These are phyloP conservation scores for Caloboletus firmus DNA, from an alignment of 1,284 basidiomycete genomes.

Conservation along the genomic window DNA sequence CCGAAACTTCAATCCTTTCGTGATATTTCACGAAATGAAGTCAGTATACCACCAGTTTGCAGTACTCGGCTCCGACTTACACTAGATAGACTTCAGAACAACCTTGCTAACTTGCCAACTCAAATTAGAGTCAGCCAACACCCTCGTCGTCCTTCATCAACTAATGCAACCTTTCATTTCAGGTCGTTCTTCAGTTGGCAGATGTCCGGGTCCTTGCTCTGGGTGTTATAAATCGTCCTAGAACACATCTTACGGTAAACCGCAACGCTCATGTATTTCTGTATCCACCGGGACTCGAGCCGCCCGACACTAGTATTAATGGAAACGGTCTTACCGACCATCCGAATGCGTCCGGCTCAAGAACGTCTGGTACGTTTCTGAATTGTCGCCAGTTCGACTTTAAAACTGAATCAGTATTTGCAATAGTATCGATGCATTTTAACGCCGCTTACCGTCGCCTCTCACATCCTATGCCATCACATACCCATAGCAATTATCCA, in stretches of 20 bases:
- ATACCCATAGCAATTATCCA: slow-evolving; percentile 61
- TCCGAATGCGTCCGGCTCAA: not conserved
- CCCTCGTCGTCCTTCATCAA: slow-evolving; percentile 10
- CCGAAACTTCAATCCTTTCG: slow-evolving; percentile 62
- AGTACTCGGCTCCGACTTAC: not conserved
- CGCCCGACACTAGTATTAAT: not conserved
- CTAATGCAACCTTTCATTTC: slow-evolving; percentile 6
- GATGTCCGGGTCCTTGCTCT: slow-evolving; percentile 75
- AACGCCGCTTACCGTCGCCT: slow-evolving; percentile 42
- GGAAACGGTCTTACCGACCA: not conserved
- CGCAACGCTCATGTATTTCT: slow-evolving; percentile 63
- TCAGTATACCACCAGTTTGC: slow-evolving; percentile 33
- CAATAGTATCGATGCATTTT: slow-evolving; percentile 3
- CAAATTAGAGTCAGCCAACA: slow-evolving; percentile 49
- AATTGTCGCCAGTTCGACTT: not conserved
- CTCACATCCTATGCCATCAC: slow-evolving; percentile 55
- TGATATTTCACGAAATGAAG: slow-evolving; percentile 74
- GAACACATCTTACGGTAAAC: slow-evolving; percentile 58
- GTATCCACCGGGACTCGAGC: slow-evolving; percentile 64
- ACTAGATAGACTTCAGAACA: slow-evolving; percentile 54
- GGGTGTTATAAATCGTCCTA: slow-evolving; percentile 60
- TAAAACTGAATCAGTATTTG: not conserved
- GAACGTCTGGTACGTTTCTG: slow-evolving; percentile 6
- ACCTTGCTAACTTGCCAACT: slow-evolving; percentile 62
- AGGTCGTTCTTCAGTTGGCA: slow-evolving; percentile 67